Conservation (phyloP, 192 early-diverging fungal species). For the Coemansia sp. region DNA sequence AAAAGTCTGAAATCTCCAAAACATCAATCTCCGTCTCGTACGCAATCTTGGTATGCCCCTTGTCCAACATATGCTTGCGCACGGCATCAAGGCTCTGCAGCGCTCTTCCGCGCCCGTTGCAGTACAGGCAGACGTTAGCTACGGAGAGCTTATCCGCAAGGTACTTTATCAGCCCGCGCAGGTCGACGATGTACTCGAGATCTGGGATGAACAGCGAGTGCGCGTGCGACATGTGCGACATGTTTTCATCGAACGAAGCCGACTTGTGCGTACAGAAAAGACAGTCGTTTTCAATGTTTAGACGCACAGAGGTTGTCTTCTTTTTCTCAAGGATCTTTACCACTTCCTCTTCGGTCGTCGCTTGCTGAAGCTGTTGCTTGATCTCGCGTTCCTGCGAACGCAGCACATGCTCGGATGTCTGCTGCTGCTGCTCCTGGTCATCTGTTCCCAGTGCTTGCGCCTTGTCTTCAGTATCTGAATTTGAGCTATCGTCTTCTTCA, state of each 20-base stretch:
- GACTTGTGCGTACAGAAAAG: conserved; percentile 83
- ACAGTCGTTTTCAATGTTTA: conserved; percentile 74
- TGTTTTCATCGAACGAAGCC: conserved; percentile 65
- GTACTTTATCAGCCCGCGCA: conserved; percentile 85
- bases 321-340: conserved; percentile 80
- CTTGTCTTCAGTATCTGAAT: too few relatives aligned
- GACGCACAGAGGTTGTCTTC: conserved; percentile 63
- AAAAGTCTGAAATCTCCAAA: conserved; percentile 90
- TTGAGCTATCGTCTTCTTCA: background rate
- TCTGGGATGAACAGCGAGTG: conserved; percentile 98
- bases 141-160: conserved; percentile 93
- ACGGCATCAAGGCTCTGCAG: conserved; percentile 88
- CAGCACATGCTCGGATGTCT: conserved; percentile 23
- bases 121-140: conserved; percentile 93
- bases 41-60: conserved; percentile 96
- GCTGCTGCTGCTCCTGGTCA: background rate
- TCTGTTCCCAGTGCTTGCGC: too few relatives aligned
- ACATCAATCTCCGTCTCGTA: conserved; percentile 91
- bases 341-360: conserved; percentile 61
- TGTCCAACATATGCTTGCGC: conserved; percentile 91
- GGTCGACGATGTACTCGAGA: conserved; percentile 87
- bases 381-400: conserved; percentile 44
- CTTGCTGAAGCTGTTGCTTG: conserved; percentile 40
- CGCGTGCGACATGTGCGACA: conserved; percentile 86
- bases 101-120: conserved; percentile 85